These are phyloP conservation scores for Letharia columbiana DNA, from an alignment of 495 filamentous ascomycete species.

Conservation along the genomic window DNA sequence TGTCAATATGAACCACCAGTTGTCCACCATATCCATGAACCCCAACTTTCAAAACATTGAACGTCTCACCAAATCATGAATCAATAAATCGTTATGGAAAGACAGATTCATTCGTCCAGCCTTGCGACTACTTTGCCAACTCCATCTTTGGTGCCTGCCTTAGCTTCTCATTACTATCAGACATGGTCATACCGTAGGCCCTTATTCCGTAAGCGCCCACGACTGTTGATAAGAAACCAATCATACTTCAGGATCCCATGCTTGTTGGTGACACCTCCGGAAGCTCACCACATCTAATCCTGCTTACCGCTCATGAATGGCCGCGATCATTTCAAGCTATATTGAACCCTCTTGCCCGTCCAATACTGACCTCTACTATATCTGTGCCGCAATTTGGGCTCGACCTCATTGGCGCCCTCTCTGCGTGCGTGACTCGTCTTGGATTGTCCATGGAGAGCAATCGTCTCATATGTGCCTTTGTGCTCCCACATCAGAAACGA, in stretches of 20 bases:
- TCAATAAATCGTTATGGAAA: neutral
- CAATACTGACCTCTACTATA: slow-evolving; percentile 11
- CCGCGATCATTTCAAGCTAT: slow-evolving; percentile 11
- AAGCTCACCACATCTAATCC: neutral
- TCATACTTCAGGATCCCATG: slow-evolving; percentile 3
- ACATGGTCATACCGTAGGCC: neutral
- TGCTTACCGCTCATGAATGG: slow-evolving; percentile 17
- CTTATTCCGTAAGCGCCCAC: slow-evolving; percentile 4
- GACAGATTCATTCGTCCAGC: too few relatives aligned
- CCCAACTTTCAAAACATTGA: neutral
- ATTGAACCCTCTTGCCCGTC: neutral
- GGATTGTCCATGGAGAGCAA: neutral
- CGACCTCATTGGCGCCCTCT: slow-evolving; percentile 14
- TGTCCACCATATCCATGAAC: neutral
- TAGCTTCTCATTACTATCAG: neutral
- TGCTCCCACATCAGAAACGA: slow-evolving; percentile 18
- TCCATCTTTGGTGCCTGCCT: neutral
- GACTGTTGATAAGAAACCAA: neutral
- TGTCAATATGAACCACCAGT: too few relatives aligned
- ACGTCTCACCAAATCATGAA: neutral
- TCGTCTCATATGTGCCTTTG: slow-evolving; percentile 10
- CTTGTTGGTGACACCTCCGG: slow-evolving; percentile 1
- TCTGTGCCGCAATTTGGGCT: slow-evolving; percentile 10
- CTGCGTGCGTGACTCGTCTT: slow-evolving; percentile 1
- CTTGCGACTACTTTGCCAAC: neutral